Evolutionary conservation across 164 flowering plant species (phyloP), one percentile per base, ranked within the genome.

Genomic region (Protea cynaroides): DNA sequence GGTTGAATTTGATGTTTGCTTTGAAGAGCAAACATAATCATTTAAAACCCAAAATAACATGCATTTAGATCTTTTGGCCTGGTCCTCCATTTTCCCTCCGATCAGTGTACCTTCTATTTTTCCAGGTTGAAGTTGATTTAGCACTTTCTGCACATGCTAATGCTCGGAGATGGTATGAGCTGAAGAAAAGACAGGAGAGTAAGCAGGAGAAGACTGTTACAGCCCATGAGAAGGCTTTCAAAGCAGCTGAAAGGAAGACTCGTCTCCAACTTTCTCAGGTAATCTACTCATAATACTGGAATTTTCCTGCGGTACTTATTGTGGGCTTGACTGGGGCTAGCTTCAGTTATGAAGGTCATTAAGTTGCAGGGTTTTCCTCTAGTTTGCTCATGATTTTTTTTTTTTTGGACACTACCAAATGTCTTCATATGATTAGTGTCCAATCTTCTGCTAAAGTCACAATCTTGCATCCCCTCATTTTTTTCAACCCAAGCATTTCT

Each of bases 191-290:
- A 44, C 97, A 91, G 74, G 97, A 89, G 65, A 85, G 72, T 76
- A 91, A 94, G 70, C 96, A 94, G 77, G 96, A 91, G 67, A 91
- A 91, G 76, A 89, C 98, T 36, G 55, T 86, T 8, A 87, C 91
- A 58, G 90, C 98, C 61, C 98, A 93, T 77, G 95, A 83, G 62
- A 89, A 87, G 72, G 98, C 98, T 56, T 93, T 93, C 68, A 93
- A 90, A 79, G 98, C 98, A 67, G 98, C 96, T 72, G 98, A 93
- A 77, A 84, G 73, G 75, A 93, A 93, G 81, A 89, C 96, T n/a
- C 89, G 87, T 59, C 81, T 81, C 58, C 98, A 89, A 72, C 91
- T 93, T 70, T 84, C 91, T 13, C 88, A 85, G 96, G 98, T 93
- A 74, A 36, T 22, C 25, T 66, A 40, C 14, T 9, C 9, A 5